phyloP scores from a whole-genome alignment of 331 rosid genomes.

The Rosa hybrid region DNA sequence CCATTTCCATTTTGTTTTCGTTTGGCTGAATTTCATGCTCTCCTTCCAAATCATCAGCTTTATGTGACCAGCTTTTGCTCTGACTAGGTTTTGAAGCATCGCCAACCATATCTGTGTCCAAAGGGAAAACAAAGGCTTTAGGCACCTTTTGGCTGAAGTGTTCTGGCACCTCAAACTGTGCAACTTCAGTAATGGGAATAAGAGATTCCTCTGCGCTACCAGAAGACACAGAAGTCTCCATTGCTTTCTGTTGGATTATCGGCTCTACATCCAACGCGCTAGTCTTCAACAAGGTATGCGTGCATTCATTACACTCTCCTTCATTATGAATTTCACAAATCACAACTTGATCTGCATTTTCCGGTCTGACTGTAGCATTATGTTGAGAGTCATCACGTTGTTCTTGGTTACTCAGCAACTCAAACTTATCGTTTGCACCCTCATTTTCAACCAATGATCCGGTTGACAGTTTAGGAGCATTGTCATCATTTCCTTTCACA shows the following conservation, averaged over 20 bases:
- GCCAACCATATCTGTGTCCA: constrained; percentile 26
- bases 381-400: neutral
- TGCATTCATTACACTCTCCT: constrained; percentile 2
- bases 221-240: constrained; percentile 26
- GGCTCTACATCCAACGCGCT: constrained; percentile 9
- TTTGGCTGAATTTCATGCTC: constrained; percentile 24
- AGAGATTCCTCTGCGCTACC: constrained; percentile 10
- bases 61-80: neutral
- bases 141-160: constrained; percentile 25
- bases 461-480: constrained; percentile 12
- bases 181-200: constrained; percentile 32
- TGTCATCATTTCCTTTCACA: constrained; percentile 41
- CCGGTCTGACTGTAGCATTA: neutral
- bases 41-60: constrained; percentile 3
- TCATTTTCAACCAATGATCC: neutral
- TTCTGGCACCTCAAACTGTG: constrained; percentile 35
- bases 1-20: constrained; percentile 28
- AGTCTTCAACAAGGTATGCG: neutral
- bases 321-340: constrained; percentile 9
- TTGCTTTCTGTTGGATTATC: constrained; percentile 31
- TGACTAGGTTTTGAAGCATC: constrained; percentile 4
- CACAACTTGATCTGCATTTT: neutral
- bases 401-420: constrained; percentile 6
- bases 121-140: constrained; percentile 21
- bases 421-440: neutral